Evolutionary conservation across 129 eudicot species (phyloP), one percentile per base, ranked within the genome.

Genomic region (Pittosporum tobira): DNA sequence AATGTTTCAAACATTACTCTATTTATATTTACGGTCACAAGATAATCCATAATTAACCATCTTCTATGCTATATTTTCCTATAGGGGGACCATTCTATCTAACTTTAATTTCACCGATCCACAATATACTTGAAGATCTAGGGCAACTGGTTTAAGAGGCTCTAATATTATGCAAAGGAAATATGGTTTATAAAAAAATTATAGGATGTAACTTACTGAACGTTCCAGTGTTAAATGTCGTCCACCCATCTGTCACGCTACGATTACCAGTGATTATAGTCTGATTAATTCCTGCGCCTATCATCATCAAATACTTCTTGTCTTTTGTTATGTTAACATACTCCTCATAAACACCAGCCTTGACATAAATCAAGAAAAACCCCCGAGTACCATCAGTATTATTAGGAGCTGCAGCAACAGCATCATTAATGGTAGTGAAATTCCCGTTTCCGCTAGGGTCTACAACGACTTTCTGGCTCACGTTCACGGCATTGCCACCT

Each of bases 211-310:
- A 51, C 88, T 80, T 65, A 84, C 94, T 76, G 28, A 80, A 84
- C 53, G 94, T 80, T 6, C 72, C 84, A 0, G 84, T 74, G 47
- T 72, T 75, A 56, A 80, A 84, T 0, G 94, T 84, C 0, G 94
- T 74, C 79, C 79, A 77, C 6, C 84, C 88, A 59, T 80, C 88
- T 44, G 16, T 72, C 14, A 80, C 74, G 38, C 82, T 84, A 7
- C 52, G 77, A 48, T 84, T 80, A 1, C 94, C 94, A 12, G 88
- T 72, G 45, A 84, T 77, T 12, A 84, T 71, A 2, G 94, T 84
- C 55, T 24, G 58, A 63, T 80, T 77, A 59, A 84, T 84, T 2
- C 94, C 94, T 57, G 73, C 94, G 49, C 94, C 94, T 47, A 84
- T 54, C 78, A 84, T 75, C 94, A 80, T 84, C 59, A 84, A 8